Evolutionary conservation across 2,329 filamentous ascomycete genomes (phyloP), one percentile per base, ranked within the genome.

Genomic region (Dendryphion nanum): DNA sequence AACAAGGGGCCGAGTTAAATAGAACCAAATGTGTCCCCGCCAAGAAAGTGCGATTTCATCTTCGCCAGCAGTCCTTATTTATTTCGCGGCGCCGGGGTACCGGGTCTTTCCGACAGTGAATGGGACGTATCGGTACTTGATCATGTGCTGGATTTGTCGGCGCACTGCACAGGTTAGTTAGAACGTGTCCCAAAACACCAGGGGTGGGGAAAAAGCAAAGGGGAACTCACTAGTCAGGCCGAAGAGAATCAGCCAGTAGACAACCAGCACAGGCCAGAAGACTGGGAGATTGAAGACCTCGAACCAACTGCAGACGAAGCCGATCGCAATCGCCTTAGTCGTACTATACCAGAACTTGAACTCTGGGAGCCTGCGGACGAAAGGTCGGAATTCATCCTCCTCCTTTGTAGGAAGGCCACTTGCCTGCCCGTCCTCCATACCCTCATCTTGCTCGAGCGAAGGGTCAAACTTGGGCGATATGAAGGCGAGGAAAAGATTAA

Each of bases 291-390:
- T 89, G 72, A 97, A 98, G 63, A 96, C 76, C 61, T 86, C 78
- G 67, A 94, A 95, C 86, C 89, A 97, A 55, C 83, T 89, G 80
- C 90, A 96, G 47, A 83, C 51, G 66, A 97, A 95, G 24, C 79
- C 82, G 59, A 97, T 87, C 50, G 75, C 64, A 56, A 97, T 79
- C 38, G 91, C 91, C 61, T 89, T 82, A 40, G 91, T 97, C 37
- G 91, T 89, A 59, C 87, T 86, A 73, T 96, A 89, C 93, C 93
- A 98, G 77, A 98, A 98, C 79, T 98, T 98, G 80, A 98, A 98
- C 72, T 98, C 93, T 39, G 93, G 93, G 17, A 98, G 81, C 44
- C 93, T 81, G 61, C 93, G 82, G 65, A 98, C 96, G 63, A 98
- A 98, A 3, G 93, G 93, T 48, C 89, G 83, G 76, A 98, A 98